These are phyloP conservation scores for Tulasnella sp. DNA, from an alignment of 768 basidiomycete genomes.

Conservation along the genomic window DNA sequence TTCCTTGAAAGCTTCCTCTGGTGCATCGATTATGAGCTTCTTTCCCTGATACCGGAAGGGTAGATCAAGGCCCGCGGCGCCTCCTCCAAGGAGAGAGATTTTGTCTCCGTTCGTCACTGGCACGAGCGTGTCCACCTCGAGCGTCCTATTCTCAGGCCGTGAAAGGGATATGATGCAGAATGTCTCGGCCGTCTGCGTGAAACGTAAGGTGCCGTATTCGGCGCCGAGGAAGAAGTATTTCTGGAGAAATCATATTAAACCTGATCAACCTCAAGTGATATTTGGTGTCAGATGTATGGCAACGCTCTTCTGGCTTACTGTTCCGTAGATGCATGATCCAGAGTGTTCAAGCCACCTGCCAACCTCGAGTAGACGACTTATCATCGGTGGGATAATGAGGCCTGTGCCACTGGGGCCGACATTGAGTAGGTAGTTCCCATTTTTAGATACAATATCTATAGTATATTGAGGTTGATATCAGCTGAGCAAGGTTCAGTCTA, in stretches of 20 bases:
- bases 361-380: slow-evolving; percentile 38
- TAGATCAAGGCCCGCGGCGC: slow-evolving; percentile 19
- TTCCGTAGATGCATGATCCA: slow-evolving; percentile 42
- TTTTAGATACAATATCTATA: slow-evolving; percentile 51
- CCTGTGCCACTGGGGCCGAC: slow-evolving; percentile 47
- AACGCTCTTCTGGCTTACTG: slow-evolving; percentile 37
- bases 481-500: neutral
- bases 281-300: no score
- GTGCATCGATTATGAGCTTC: slow-evolving; percentile 23
- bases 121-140: slow-evolving; percentile 32
- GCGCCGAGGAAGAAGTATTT: slow-evolving; percentile 40
- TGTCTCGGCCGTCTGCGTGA: slow-evolving; percentile 39
- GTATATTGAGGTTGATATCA: neutral
- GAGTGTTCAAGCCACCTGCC: slow-evolving; percentile 42
- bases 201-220: slow-evolving; percentile 31
- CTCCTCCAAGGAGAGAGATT: slow-evolving; percentile 34
- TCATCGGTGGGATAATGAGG: slow-evolving; percentile 39
- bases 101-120: slow-evolving; percentile 37
- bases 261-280: no score
- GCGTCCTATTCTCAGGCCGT: slow-evolving; percentile 26
- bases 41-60: slow-evolving; percentile 1
- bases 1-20: slow-evolving; percentile 21
- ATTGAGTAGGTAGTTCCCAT: slow-evolving; percentile 48
- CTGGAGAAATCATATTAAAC: no score
- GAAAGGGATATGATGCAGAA: slow-evolving; percentile 41